Evolutionary conservation across 768 basidiomycete genomes (phyloP).

Genomic region (Filobasidium floriforme): DNA sequence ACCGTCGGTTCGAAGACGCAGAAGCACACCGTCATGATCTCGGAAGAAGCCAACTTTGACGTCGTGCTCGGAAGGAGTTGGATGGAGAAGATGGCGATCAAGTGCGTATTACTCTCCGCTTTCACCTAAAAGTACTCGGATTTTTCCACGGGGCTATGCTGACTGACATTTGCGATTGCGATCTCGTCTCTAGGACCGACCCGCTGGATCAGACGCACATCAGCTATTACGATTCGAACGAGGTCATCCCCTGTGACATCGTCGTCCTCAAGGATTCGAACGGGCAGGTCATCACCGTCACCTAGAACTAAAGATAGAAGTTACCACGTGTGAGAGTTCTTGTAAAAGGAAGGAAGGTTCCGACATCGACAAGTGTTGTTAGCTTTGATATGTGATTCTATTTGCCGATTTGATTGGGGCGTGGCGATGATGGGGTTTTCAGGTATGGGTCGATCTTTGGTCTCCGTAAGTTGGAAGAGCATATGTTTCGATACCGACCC

Average conservation of each 20-base stretch:
- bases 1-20: slow-evolving; percentile 50
- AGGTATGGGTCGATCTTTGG: not conserved
- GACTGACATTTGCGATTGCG: no score
- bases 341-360: no score
- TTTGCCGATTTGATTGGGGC: no score
- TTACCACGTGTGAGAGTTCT: no score
- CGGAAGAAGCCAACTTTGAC: slow-evolving; percentile 92
- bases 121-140: not conserved
- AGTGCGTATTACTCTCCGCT: slow-evolving; percentile 27
- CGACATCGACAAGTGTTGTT: no score
- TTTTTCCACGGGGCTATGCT: not conserved
- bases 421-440: no score
- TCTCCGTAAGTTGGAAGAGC: not conserved
- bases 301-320: no score
- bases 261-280: slow-evolving; percentile 82
- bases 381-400: no score
- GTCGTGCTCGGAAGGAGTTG: slow-evolving; percentile 81
- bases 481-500: no score
- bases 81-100: slow-evolving; percentile 62
- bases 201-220: slow-evolving; percentile 79
- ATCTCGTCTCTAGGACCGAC: slow-evolving; percentile 51
- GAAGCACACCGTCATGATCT: slow-evolving; percentile 63
- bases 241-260: slow-evolving; percentile 82
- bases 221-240: slow-evolving; percentile 82
- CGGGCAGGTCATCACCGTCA: slow-evolving; percentile 83